These are phyloP conservation scores for Podospora pseudoanserina DNA, from an alignment of 495 filamentous ascomycete genomes.

Conservation along the genomic window DNA sequence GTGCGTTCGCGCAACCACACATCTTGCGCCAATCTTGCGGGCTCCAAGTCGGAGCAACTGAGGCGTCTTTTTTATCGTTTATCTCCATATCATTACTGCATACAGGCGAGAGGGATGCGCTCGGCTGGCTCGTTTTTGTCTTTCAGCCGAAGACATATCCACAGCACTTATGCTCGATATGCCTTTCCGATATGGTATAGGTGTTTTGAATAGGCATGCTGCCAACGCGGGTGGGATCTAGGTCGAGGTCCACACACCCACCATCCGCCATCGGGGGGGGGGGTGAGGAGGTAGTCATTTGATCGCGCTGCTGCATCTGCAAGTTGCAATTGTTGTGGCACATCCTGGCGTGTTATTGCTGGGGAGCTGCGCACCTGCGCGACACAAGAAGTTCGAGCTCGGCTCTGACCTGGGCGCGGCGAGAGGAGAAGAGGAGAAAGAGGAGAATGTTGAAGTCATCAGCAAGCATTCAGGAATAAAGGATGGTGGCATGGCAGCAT, in stretches of 20 bases:
- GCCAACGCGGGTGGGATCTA: not conserved
- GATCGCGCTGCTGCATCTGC: conserved; percentile 36
- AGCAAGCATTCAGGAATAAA: not conserved
- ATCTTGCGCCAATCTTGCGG: not conserved
- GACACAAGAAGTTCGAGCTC: conserved; percentile 6
- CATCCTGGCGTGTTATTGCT: conserved; percentile 19
- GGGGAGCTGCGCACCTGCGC: conserved; percentile 14
- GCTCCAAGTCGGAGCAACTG: not conserved
- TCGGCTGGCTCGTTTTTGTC: not conserved
- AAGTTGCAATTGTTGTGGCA: conserved; percentile 21
- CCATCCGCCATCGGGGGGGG: conserved; percentile 5
- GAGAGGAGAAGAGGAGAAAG: not conserved
- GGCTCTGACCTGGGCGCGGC: not conserved
- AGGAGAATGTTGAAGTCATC: not conserved
- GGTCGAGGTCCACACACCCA: conserved; percentile 11
- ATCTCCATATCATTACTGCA: not conserved
- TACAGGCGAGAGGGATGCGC: not conserved
- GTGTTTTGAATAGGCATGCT: not conserved
- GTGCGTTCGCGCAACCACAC: not conserved
- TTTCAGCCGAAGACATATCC: not conserved
- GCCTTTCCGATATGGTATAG: not conserved
- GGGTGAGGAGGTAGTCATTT: conserved; percentile 26
- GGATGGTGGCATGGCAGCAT: not conserved
- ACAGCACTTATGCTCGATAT: not conserved
- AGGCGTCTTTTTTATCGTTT: not conserved